Base-by-base conservation (phyloP, 768 basidiomycete species). In the Phlebiopsis flavidoalba region DNA sequence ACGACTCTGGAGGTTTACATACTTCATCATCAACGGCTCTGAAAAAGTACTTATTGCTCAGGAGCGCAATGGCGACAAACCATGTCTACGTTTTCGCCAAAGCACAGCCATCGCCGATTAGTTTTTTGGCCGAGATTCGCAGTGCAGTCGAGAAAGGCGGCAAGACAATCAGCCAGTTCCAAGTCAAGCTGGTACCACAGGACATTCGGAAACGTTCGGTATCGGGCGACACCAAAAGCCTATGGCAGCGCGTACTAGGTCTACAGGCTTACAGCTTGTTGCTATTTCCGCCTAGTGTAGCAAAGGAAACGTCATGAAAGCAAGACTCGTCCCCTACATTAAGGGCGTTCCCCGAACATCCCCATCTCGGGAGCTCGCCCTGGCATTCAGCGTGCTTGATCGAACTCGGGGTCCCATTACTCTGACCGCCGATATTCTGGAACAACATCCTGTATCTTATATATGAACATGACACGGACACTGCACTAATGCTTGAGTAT, bases 41-140 rank as follows among this genome's bases (percentile, higher is more conserved):
- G 97, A 99, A 73, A 99, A 99, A 74, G 97, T 99, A n/a, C 80
- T 99, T 63, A 99, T 99, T 73, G 97, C 97, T 1, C 97, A 99
- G 74, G 97, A 99, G 73, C 87, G 97, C n/a, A 56, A 98, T 98
- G 95, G 96, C 97, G 10, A 95, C 94, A 22, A 99, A 99, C 76
- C 95, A 97, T 70, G 97, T 99, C 65, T 99, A 98, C 74, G 95
- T 98, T 56, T 99, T 99, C 69, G 94, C 95, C 55, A 99, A 98
- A 75, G 93, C 93, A 0, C 93, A 96, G 66, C 95, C 96, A 3
- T 95, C 94, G 17, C 95, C 95, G 1, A 91, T 97, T 67, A 93
- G 87, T 65, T 97, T 96, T 76, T 83, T 98, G 47, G 94, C 97
- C 40, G 95, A 98, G 73, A 97, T 99, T 73, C 89, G 96, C 62